Percentiles rank a stretch among this genome's conserved stretches.
phyloP scores from a whole-genome alignment of 345 rosid genomes.

The Syzygium aromaticum region DNA sequence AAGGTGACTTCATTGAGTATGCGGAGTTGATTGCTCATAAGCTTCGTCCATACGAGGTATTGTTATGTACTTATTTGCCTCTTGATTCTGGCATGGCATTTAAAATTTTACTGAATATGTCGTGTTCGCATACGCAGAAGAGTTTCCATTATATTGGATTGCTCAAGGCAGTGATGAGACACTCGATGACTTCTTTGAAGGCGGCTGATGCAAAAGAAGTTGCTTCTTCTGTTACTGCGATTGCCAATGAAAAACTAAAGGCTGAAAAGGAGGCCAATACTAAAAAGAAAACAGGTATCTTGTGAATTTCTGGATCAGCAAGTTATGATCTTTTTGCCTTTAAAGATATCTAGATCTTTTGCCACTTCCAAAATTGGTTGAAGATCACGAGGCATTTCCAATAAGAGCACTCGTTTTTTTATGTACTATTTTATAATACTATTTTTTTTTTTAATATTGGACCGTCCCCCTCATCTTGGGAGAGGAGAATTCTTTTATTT shows the following conservation, averaged over 20 bases:
- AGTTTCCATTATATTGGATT: conserved; percentile 63
- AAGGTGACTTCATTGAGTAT: conserved; percentile 81
- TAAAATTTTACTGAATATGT: neutral
- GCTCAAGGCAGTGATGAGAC: conserved; percentile 81
- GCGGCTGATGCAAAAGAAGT: conserved; percentile 90
- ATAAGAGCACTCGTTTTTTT: neutral
- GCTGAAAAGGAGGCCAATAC: conserved; percentile 78
- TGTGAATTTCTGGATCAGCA: neutral
- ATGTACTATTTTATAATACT: neutral
- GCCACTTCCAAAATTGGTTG: neutral
- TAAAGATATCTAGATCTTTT: neutral
- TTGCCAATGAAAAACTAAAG: conserved; percentile 86
- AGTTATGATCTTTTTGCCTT: neutral
- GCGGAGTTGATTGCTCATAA: conserved; percentile 78
- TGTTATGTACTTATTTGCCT: neutral
- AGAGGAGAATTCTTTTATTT: neutral
- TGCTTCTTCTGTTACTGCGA: conserved; percentile 70
- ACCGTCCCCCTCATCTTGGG: neutral
- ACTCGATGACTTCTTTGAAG: conserved; percentile 57
- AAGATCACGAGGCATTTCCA: neutral
- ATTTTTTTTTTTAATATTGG: neutral
- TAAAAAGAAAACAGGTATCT: conserved; percentile 71
- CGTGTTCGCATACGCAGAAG: conserved; percentile 42
- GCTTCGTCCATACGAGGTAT: conserved; percentile 71
- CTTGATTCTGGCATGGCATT: neutral